Evolutionary conservation across 352 stramenopile genomes (phyloP).

Genomic region (Phytophthora parvispora): DNA sequence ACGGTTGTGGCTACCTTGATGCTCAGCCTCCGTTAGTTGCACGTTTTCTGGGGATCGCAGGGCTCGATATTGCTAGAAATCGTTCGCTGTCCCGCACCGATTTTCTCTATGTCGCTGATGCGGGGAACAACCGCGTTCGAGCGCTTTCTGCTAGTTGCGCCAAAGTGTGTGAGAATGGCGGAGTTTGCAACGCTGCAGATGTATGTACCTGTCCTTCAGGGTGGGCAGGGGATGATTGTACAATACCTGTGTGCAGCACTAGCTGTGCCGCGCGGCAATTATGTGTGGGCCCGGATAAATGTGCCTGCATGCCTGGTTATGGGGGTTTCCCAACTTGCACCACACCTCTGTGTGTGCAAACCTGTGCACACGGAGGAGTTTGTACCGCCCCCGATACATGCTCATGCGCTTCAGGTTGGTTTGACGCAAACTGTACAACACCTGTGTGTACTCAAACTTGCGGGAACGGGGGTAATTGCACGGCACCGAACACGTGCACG

Average conservation of each 20-base stretch:
- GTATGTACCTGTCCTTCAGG: slow-evolving; percentile 87
- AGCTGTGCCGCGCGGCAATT: slow-evolving; percentile 74
- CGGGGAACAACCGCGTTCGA: slow-evolving; percentile 95
- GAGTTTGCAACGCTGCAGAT: slow-evolving; percentile 89
- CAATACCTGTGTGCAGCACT: slow-evolving; percentile 73
- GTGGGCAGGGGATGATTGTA: slow-evolving; percentile 94
- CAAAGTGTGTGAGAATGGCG: slow-evolving; percentile 97
- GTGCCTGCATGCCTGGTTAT: slow-evolving; percentile 95
- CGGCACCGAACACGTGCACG: slow-evolving; percentile 90
- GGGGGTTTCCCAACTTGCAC: slow-evolving; percentile 72
- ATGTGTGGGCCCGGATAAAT: slow-evolving; percentile 94
- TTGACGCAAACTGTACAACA: slow-evolving; percentile 97
- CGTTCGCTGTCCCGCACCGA: slow-evolving; percentile 57
- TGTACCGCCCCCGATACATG: slow-evolving; percentile 97
- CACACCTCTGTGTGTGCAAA: slow-evolving; percentile 91
- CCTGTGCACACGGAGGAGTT: slow-evolving; percentile 87
- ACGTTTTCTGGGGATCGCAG: slow-evolving; percentile 62
- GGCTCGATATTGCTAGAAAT: slow-evolving; percentile 29
- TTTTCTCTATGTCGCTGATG: slow-evolving; percentile 93
- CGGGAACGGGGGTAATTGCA: slow-evolving; percentile 97
- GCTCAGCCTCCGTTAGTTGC: slow-evolving; percentile 86
- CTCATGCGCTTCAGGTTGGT: slow-evolving; percentile 93
- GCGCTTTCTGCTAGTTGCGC: slow-evolving; percentile 91
- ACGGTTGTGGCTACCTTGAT: slow-evolving; percentile 90
- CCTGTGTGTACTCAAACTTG: slow-evolving; percentile 97